Evolutionary conservation across 441 rosid genomes (phyloP).

Genomic region (Theobroma grandiflorum): DNA sequence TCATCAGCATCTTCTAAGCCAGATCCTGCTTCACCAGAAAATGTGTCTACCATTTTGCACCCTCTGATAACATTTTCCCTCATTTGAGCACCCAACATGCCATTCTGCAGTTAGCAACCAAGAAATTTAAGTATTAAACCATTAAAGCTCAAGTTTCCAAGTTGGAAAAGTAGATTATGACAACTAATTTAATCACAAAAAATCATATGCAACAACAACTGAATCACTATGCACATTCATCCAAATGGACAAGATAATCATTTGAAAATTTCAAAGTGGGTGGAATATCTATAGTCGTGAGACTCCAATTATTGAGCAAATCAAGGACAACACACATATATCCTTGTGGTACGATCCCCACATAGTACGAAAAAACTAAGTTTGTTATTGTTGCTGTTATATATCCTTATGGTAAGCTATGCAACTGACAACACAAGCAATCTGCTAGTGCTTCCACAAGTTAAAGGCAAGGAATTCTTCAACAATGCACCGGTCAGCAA

Average conservation of each 20-base stretch:
- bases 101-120: constrained; percentile 53
- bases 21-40: constrained; percentile 43
- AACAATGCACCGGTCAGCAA: too few species aligned
- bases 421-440: too few species aligned
- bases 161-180: not conserved
- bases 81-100: constrained; percentile 46
- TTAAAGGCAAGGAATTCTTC: too few species aligned
- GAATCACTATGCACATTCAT: not conserved
- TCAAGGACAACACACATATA: not conserved
- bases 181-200: not conserved
- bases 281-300: constrained; percentile 3
- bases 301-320: not conserved
- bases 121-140: constrained; percentile 14
- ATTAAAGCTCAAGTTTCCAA: not conserved
- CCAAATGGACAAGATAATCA: not conserved
- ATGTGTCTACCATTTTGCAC: constrained; percentile 42
- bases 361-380: constrained; percentile 2
- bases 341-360: not conserved
- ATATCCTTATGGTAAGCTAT: not conserved
- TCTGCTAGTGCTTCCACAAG: too few species aligned
- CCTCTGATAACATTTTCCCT: constrained; percentile 67
- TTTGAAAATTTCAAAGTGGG: not conserved
- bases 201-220: not conserved
- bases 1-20: constrained; percentile 50
- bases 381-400: not conserved